Conservation (phyloP, 169 alveolate species). For the Cryptosporidium sp. region DNA sequence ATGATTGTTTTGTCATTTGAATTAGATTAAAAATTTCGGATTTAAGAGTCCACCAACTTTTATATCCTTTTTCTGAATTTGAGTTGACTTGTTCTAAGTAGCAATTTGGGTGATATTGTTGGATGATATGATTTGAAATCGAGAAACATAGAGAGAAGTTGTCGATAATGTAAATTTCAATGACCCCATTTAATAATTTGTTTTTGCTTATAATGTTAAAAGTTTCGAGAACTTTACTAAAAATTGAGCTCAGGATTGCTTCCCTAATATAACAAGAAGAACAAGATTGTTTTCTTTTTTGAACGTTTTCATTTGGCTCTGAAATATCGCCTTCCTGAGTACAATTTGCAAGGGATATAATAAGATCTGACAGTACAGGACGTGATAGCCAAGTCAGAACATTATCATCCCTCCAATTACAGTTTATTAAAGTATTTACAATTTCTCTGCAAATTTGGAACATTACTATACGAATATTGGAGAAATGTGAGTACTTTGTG, state of each 20-base stretch:
- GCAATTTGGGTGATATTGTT: conserved; percentile 48
- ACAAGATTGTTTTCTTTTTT: conserved; percentile 20
- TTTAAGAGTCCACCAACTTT: conserved; percentile 57
- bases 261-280: conserved; percentile 12
- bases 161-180: neutral
- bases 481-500: neutral
- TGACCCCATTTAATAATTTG: neutral
- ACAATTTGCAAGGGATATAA: conserved; percentile 17
- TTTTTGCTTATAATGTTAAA: neutral
- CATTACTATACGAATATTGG: conserved; percentile 29
- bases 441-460: conserved; percentile 37
- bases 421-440: conserved; percentile 12
- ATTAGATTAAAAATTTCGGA: conserved; percentile 6
- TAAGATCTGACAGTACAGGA: conserved; percentile 50
- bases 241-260: conserved; percentile 25
- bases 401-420: conserved; percentile 36
- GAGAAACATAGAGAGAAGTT: conserved; percentile 48
- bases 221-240: conserved; percentile 19
- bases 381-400: conserved; percentile 54
- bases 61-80: neutral
- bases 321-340: neutral
- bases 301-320: neutral
- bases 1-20: neutral
- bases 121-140: conserved; percentile 8
- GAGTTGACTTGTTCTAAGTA: conserved; percentile 24